phyloP scores from a whole-genome alignment of 495 filamentous ascomycete genomes.

The Hypoxylon perforatum region DNA sequence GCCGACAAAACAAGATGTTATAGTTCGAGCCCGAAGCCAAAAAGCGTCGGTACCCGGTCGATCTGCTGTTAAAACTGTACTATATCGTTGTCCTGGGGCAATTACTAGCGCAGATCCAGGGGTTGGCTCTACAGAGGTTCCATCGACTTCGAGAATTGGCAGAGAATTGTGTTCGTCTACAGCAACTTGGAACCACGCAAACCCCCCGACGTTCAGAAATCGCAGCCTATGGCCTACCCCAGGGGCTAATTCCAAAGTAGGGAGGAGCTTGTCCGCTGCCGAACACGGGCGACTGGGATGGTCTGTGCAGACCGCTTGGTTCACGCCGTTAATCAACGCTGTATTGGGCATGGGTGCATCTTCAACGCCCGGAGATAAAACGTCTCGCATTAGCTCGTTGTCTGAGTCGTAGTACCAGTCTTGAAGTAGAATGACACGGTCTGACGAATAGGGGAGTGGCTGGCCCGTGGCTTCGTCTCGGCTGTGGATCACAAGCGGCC shows the following conservation, averaged over 20 bases:
- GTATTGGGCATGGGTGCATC: slow-evolving; percentile 70
- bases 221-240: slow-evolving; percentile 73
- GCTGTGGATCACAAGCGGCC: slow-evolving; percentile 66
- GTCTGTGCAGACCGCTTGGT: slow-evolving; percentile 58
- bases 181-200: slow-evolving; percentile 66
- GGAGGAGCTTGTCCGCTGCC: slow-evolving; percentile 57
- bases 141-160: slow-evolving; percentile 77
- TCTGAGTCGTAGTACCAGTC: slow-evolving; percentile 70
- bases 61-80: slow-evolving; percentile 68
- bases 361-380: slow-evolving; percentile 64
- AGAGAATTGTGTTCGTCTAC: slow-evolving; percentile 58
- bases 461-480: slow-evolving; percentile 54
- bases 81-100: slow-evolving; percentile 76
- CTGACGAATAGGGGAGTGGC: slow-evolving; percentile 57
- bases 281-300: slow-evolving; percentile 58
- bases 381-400: slow-evolving; percentile 57
- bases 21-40: slow-evolving; percentile 69
- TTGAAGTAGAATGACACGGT: slow-evolving; percentile 65
- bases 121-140: slow-evolving; percentile 70
- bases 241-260: slow-evolving; percentile 55
- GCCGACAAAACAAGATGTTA: slow-evolving; percentile 65
- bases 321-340: slow-evolving; percentile 73
- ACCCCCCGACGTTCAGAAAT: slow-evolving; percentile 73
- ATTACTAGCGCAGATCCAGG: slow-evolving; percentile 61
- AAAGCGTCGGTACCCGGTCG: slow-evolving; percentile 66